These are phyloP conservation scores for Corymbia citriodora DNA, from an alignment of 441 rosid genomes.

Conservation along the genomic window DNA sequence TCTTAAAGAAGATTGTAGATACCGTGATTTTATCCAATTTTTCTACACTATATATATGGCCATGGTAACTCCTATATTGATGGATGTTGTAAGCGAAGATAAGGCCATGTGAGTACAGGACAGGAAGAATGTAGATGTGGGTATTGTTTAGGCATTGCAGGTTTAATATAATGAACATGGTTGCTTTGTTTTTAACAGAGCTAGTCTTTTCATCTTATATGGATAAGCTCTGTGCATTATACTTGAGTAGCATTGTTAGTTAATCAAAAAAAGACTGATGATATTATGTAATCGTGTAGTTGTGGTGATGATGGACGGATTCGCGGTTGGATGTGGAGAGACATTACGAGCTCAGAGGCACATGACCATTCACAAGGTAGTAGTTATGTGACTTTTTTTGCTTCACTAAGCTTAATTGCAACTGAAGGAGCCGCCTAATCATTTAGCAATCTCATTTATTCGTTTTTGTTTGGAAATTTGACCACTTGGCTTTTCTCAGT, in stretches of 20 bases:
- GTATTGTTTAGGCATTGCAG: not conserved
- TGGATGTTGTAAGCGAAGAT: not conserved
- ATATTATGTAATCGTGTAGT: slow-evolving; percentile 25
- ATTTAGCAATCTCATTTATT: not conserved
- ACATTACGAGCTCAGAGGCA: slow-evolving; percentile 33
- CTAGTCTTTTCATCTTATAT: not conserved
- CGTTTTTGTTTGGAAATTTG: not conserved
- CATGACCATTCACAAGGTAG: slow-evolving; percentile 49
- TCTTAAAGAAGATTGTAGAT: not conserved
- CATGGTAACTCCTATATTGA: not conserved
- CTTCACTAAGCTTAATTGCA: not conserved
- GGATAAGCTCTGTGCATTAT: not conserved
- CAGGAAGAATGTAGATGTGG: not conserved
- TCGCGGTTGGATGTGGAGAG: slow-evolving; percentile 89
- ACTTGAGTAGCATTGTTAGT: not conserved
- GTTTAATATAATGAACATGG: not conserved
- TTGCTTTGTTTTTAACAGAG: not conserved
- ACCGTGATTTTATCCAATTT: not conserved
- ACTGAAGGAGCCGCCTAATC: not conserved
- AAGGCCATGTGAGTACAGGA: not conserved
- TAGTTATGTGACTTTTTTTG: not conserved
- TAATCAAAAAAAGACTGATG: not conserved
- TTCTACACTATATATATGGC: not conserved
- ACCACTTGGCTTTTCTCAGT: not conserved
- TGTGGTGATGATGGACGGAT: slow-evolving; percentile 96